Evolutionary conservation across 208 protist genomes (phyloP), one percentile per base, ranked within the genome.

Genomic region (Strigomonas galati): DNA sequence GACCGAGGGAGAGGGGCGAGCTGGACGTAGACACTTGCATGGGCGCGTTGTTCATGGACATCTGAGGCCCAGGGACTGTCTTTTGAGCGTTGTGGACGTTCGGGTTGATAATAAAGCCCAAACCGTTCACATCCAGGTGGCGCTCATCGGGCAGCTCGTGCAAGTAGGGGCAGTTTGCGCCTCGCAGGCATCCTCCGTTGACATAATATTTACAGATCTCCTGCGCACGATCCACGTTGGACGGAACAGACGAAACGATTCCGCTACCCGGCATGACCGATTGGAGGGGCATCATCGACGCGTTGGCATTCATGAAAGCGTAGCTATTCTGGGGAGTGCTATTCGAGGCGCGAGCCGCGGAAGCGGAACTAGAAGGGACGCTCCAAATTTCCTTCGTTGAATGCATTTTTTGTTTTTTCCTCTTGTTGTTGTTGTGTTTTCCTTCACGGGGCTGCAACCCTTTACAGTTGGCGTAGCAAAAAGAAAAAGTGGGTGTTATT

Each of bases 111-210:
- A 95, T 93, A 61, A 93, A 95, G 10, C 89, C 89, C 12, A 87
- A 68, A 10, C 89, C 89, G 44, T 91, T 91, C 44, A 93, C 86
- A 53, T 95, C 89, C 28, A 95, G 69, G 70, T 95, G 86, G 7
- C 89, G 89, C 76, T 95, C 89, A 56, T 95, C 89, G 19, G 89
- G 89, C 35, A 95, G 71, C 69, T 95, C 86, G 78, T 95, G 89
- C 12, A 89, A 70, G 61, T 92, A 95, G 30, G 84, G 84, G 67
- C 89, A 95, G 62, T 81, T 77, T 24, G 70, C 63, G 0, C 86
- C 86, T 31, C 89, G 86, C n/a, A 89, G 69, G 57, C 89, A 95
- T 23, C 89, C 89, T 19, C 89, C 89, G 62, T 95, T 95, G 53
- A 95, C 74, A 56, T 90, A 95, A 72, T 87, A 95, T 68, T 92